A percentile compares a stretch with the other conserved stretches of the same genome.
Evolutionary conservation across 2,329 filamentous ascomycete genomes (phyloP).

Genomic region (Laburnicola sp.): DNA sequence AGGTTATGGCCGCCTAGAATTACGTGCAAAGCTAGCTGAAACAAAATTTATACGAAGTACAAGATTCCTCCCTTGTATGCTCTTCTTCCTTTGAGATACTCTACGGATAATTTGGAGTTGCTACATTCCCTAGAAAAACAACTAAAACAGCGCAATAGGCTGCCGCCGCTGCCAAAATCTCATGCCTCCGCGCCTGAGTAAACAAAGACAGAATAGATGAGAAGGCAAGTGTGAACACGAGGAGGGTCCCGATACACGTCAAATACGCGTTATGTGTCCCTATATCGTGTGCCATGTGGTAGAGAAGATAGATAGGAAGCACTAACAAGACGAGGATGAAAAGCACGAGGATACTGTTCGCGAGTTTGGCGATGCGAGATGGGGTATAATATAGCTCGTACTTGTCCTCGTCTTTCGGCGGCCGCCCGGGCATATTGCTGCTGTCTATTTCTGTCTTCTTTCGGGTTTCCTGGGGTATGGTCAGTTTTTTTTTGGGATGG

Average conservation of each 20-base stretch:
- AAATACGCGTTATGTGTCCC: slow-evolving; percentile 15
- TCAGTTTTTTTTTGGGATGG: too few species aligned
- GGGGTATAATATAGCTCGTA: slow-evolving; percentile 23
- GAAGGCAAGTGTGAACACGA: slow-evolving; percentile 36
- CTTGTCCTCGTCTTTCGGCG: background rate
- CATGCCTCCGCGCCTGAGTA: slow-evolving; percentile 25
- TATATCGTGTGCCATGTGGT: slow-evolving; percentile 22
- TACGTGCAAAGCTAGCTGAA: too few species aligned
- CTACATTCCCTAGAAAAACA: slow-evolving; percentile 23
- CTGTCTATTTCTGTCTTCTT: too few species aligned
- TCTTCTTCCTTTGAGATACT: too few species aligned
- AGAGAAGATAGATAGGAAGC: slow-evolving; percentile 32
- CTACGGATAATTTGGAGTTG: too few species aligned
- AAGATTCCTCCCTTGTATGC: too few species aligned
- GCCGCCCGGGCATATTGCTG: too few species aligned
- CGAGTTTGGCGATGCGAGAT: slow-evolving; percentile 24
- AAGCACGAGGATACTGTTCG: slow-evolving; percentile 27
- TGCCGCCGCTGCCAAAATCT: slow-evolving; percentile 28
- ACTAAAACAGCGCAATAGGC: slow-evolving; percentile 32
- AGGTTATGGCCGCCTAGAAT: too few species aligned
- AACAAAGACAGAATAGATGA: slow-evolving; percentile 23
- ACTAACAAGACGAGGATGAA: slow-evolving; percentile 30
- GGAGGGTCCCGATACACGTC: slow-evolving; percentile 32
- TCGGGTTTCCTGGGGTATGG: too few species aligned
- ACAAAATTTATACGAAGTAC: too few species aligned